Evolutionary conservation across 2,329 filamentous ascomycete species (phyloP).

Genomic region (Paraphoma chrysanthemicola): DNA sequence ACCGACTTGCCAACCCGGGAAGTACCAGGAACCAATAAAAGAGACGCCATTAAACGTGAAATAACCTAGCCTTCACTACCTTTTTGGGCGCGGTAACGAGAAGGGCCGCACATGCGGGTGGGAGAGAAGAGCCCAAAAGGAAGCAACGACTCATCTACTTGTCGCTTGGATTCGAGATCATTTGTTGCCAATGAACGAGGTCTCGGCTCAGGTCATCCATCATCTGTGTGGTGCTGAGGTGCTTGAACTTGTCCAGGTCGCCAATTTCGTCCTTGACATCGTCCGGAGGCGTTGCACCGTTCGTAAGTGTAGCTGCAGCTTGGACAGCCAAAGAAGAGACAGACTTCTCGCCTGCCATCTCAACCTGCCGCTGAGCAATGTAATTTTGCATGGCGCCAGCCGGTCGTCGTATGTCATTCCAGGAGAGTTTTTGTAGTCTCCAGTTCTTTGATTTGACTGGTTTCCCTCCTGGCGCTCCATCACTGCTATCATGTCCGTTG

Average conservation of each 20-base stretch:
- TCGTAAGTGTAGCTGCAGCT: slow-evolving; percentile 21
- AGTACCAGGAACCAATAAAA: too few relatives aligned
- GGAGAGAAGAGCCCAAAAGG: not conserved
- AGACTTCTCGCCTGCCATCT: slow-evolving; percentile 71
- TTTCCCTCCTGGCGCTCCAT: slow-evolving; percentile 62
- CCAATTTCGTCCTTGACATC: slow-evolving; percentile 52
- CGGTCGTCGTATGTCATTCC: slow-evolving; percentile 87
- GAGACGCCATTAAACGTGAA: slow-evolving; percentile 23
- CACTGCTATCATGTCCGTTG: slow-evolving; percentile 59
- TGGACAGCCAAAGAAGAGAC: slow-evolving; percentile 35
- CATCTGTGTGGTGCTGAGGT: slow-evolving; percentile 83
- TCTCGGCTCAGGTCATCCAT: slow-evolving; percentile 85
- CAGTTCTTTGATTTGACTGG: slow-evolving; percentile 66
- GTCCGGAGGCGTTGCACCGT: slow-evolving; percentile 25
- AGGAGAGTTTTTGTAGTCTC: slow-evolving; percentile 69
- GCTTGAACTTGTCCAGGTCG: slow-evolving; percentile 64
- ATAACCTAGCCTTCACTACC: not conserved
- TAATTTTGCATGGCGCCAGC: slow-evolving; percentile 87
- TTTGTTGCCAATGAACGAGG: slow-evolving; percentile 83
- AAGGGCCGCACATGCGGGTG: not conserved
- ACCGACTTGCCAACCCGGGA: slow-evolving; percentile 1
- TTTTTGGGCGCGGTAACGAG: not conserved
- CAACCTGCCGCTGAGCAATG: slow-evolving; percentile 86
- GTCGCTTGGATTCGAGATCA: slow-evolving; percentile 39
- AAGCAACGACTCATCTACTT: slow-evolving; percentile 23